Evolutionary conservation across 495 filamentous ascomycete genomes (phyloP).

Genomic region (Podospora conica): DNA sequence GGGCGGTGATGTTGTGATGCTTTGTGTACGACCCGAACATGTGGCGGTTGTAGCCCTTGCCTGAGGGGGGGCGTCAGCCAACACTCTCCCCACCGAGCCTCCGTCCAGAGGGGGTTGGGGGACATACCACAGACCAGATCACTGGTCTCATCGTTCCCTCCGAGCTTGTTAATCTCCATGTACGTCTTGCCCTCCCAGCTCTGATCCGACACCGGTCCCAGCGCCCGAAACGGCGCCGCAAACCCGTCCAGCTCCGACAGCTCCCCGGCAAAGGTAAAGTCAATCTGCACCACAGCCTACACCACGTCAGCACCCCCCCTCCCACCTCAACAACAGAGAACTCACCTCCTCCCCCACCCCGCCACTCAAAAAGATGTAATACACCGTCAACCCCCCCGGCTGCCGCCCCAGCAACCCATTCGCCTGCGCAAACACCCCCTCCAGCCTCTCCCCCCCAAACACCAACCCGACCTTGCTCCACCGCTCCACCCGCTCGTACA

Average conservation of each 20-base stretch:
- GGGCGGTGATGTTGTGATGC: slow-evolving; percentile 35
- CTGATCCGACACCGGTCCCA: not conserved
- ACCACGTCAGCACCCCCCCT: too few species aligned
- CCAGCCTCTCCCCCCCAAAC: slow-evolving; percentile 41
- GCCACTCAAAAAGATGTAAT: not conserved
- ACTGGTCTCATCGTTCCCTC: not conserved
- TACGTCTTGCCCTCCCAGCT: not conserved
- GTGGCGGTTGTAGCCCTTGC: slow-evolving; percentile 43
- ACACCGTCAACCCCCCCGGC: not conserved
- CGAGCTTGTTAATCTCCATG: not conserved
- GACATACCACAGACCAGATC: not conserved
- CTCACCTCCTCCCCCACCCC: too few species aligned
- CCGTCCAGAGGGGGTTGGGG: not conserved
- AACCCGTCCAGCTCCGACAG: not conserved
- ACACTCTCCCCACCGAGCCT: slow-evolving; percentile 8
- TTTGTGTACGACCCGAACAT: slow-evolving; percentile 29
- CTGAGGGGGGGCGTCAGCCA: slow-evolving; percentile 31
- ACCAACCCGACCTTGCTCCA: slow-evolving; percentile 38
- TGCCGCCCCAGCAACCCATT: not conserved
- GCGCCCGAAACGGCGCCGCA: not conserved
- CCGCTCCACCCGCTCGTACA: slow-evolving; percentile 35
- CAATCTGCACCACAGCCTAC: not conserved
- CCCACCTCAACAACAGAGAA: too few species aligned
- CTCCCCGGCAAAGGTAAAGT: not conserved
- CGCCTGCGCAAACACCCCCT: slow-evolving; percentile 39